A percentile compares a stretch with the other conserved stretches of the same genome.
phyloP scores from a whole-genome alignment of 208 protist species.

The Crithidia mellificae region DNA sequence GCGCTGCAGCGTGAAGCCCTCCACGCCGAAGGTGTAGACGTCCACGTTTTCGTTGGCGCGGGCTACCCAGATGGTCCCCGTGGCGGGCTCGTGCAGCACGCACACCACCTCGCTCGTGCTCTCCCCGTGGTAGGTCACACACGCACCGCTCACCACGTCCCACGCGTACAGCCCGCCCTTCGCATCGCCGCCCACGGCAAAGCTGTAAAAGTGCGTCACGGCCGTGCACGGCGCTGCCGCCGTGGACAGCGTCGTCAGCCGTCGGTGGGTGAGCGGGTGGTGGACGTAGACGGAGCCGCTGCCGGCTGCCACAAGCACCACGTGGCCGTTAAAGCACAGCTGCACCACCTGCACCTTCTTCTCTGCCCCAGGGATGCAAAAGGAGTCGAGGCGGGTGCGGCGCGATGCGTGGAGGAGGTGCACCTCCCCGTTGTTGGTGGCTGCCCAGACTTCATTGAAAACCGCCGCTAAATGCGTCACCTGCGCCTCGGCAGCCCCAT shows the following conservation, averaged over 20 bases:
- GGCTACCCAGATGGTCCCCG: slow-evolving; percentile 64
- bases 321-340: slow-evolving; percentile 61
- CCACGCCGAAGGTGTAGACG: slow-evolving; percentile 44
- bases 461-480: slow-evolving; percentile 48
- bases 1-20: slow-evolving; percentile 20
- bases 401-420: slow-evolving; percentile 38
- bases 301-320: slow-evolving; percentile 48
- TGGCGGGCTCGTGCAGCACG: slow-evolving; percentile 60
- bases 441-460: slow-evolving; percentile 65
- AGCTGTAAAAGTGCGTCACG: slow-evolving; percentile 48
- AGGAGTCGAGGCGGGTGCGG: slow-evolving; percentile 17
- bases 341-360: slow-evolving; percentile 44
- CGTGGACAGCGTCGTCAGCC: slow-evolving; percentile 41
- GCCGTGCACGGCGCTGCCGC: slow-evolving; percentile 50
- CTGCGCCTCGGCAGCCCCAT: slow-evolving; percentile 23
- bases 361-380: slow-evolving; percentile 41
- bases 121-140: slow-evolving; percentile 36
- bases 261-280: slow-evolving; percentile 44
- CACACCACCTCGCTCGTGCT: slow-evolving; percentile 46
- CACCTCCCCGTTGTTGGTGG: slow-evolving; percentile 47
- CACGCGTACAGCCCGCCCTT: slow-evolving; percentile 61
- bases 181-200: slow-evolving; percentile 59
- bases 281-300: slow-evolving; percentile 53
- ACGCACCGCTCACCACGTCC: slow-evolving; percentile 40
- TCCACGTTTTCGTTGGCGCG: slow-evolving; percentile 62